These are phyloP conservation scores for Coprinellus aureogranulatus DNA, from an alignment of 768 basidiomycete genomes.

Conservation along the genomic window DNA sequence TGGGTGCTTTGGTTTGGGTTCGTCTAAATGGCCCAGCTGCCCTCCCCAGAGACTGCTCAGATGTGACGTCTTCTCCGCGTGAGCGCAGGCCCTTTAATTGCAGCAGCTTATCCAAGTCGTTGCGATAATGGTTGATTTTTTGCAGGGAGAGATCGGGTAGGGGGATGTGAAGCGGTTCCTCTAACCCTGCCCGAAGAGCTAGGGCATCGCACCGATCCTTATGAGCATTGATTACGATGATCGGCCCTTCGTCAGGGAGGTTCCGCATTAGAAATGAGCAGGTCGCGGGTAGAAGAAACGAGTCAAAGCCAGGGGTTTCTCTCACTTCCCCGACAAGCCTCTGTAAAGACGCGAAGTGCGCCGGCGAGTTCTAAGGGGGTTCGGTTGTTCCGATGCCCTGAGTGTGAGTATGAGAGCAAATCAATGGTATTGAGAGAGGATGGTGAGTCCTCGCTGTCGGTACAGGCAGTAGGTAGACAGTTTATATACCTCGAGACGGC, in stretches of 20 bases:
- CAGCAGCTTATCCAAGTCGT: neutral
- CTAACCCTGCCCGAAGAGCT: constrained; percentile 6
- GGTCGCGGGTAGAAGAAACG: neutral
- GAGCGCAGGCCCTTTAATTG: neutral
- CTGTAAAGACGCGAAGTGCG: no score
- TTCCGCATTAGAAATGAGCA: neutral
- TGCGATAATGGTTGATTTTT: neutral
- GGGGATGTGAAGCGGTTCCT: constrained; percentile 10
- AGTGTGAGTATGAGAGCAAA: no score
- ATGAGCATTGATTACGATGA: constrained; percentile 12
- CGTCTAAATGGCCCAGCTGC: neutral
- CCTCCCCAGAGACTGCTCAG: no score
- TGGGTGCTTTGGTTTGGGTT: neutral
- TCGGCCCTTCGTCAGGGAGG: constrained; percentile 2
- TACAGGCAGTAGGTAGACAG: no score
- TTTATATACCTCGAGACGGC: no score
- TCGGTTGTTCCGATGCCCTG: no score
- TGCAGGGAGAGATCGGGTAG: constrained; percentile 3
- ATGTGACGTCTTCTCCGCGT: neutral
- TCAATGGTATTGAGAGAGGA: no score
- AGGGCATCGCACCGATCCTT: constrained; percentile 19
- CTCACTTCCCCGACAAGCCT: neutral
- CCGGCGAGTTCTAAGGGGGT: no score
- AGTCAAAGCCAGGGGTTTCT: neutral
- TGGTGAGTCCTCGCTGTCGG: no score